Evolutionary conservation across 768 basidiomycete species (phyloP).

Genomic region (Pleurotus salmoneostramineus): DNA sequence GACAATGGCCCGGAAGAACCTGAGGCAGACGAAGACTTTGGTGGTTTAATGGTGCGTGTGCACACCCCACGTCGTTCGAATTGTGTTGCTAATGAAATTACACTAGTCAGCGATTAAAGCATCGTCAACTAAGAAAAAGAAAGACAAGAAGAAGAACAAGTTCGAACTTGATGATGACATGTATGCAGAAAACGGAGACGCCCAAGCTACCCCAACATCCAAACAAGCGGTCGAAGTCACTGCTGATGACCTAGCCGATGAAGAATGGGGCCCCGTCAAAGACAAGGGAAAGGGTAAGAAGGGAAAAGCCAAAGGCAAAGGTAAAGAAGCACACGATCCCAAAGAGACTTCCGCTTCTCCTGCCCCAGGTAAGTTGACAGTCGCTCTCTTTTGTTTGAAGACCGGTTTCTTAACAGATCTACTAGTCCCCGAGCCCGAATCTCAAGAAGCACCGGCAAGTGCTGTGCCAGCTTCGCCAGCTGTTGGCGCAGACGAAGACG

Average conservation of each 20-base stretch:
- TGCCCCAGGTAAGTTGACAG: not conserved
- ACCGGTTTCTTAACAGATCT: not conserved
- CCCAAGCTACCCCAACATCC: slow-evolving; percentile 17
- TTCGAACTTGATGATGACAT: slow-evolving; percentile 37
- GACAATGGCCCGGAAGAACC: slow-evolving; percentile 37
- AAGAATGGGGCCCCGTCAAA: slow-evolving; percentile 65
- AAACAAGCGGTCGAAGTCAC: slow-evolving; percentile 49
- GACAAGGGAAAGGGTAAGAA: slow-evolving; percentile 62
- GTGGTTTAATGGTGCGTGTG: slow-evolving; percentile 67
- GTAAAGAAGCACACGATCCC: slow-evolving; percentile 32
- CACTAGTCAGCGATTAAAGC: slow-evolving; percentile 63
- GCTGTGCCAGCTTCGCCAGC: slow-evolving; percentile 19
- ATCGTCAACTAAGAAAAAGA: slow-evolving; percentile 45
- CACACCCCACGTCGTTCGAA: not conserved
- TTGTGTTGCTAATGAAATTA: not conserved
- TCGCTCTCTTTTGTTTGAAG: not conserved
- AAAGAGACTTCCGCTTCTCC: slow-evolving; percentile 23
- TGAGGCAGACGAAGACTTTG: slow-evolving; percentile 65
- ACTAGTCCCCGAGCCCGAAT: not conserved
- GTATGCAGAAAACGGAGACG: slow-evolving; percentile 17
- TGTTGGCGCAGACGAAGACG: slow-evolving; percentile 31
- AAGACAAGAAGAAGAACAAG: slow-evolving; percentile 54
- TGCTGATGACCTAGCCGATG: slow-evolving; percentile 72
- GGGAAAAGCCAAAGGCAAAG: slow-evolving; percentile 46
- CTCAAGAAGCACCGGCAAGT: slow-evolving; percentile 16